phyloP scores from a whole-genome alignment of 1,139 yeast genomes.

The Debaryomyces subglobosus region DNA sequence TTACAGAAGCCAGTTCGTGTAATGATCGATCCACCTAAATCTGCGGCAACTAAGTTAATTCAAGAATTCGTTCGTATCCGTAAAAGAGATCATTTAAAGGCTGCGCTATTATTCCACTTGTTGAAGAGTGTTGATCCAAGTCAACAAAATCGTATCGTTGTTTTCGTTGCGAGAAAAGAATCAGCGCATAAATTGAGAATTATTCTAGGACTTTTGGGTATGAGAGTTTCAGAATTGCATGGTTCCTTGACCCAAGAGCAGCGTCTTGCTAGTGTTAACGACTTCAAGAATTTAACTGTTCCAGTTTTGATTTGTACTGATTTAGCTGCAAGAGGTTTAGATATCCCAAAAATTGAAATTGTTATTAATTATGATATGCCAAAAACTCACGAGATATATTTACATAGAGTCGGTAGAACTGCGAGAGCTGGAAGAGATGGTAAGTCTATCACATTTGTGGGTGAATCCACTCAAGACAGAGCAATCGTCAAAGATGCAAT shows the following conservation, averaged over 20 bases:
- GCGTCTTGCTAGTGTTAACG: constrained; percentile 80
- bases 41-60: constrained; percentile 81
- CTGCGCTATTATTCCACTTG: constrained; percentile 76
- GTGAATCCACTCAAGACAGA: constrained; percentile 85
- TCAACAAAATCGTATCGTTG: constrained; percentile 73
- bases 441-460: constrained; percentile 88
- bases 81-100: constrained; percentile 81
- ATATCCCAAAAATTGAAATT: constrained; percentile 94
- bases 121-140: constrained; percentile 65
- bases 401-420: constrained; percentile 98
- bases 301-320: constrained; percentile 95
- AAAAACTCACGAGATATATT: constrained; percentile 81
- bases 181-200: constrained; percentile 86
- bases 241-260: constrained; percentile 96
- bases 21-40: constrained; percentile 95
- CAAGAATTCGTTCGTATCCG: constrained; percentile 96
- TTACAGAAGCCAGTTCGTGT: constrained; percentile 88
- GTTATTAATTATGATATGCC: constrained; percentile 98
- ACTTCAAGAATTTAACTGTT: constrained; percentile 77
- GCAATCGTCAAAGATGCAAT: constrained; percentile 86
- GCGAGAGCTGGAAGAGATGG: constrained; percentile 99
- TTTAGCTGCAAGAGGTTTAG: constrained; percentile 98
- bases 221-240: constrained; percentile 89
- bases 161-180: constrained; percentile 89
- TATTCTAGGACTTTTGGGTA: constrained; percentile 81